Percentiles rank a stretch among this genome's conserved stretches.
These are phyloP conservation scores for Torulaspora globosa DNA, from an alignment of 1,139 yeast genomes.

Conservation along the genomic window DNA sequence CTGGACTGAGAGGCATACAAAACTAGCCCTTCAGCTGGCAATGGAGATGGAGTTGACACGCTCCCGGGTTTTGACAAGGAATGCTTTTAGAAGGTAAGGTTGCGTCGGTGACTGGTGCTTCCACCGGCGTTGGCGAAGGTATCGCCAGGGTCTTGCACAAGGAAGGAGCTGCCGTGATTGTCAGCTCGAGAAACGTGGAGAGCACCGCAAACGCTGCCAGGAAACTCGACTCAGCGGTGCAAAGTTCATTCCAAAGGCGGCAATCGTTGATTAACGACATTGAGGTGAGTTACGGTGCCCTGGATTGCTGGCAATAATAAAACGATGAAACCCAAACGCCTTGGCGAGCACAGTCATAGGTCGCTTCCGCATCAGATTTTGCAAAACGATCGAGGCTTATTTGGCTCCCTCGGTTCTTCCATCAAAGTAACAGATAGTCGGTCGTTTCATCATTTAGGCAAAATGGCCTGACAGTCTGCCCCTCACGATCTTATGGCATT, in stretches of 20 bases:
- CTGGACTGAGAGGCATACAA: too few species aligned
- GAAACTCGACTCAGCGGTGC: not conserved
- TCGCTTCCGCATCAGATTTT: too few species aligned
- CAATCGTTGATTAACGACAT: not conserved
- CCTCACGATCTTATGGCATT: too few species aligned
- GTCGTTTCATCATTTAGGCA: too few species aligned
- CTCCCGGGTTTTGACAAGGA: not conserved
- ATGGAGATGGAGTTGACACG: not conserved
- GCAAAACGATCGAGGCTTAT: too few species aligned
- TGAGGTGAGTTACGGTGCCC: not conserved
- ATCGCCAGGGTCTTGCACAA: not conserved
- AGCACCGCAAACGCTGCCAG: not conserved
- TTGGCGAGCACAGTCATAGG: too few species aligned
- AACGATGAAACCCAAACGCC: too few species aligned
- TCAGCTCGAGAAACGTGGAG: not conserved
- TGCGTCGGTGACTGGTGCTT: conserved; percentile 2
- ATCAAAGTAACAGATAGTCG: too few species aligned
- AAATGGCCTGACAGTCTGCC: too few species aligned
- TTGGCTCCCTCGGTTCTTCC: too few species aligned
- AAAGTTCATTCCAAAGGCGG: not conserved
- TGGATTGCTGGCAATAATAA: too few species aligned
- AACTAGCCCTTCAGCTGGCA: not conserved
- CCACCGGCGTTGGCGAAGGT: conserved; percentile 1
- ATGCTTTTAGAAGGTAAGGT: not conserved
- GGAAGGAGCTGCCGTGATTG: conserved; percentile 1